Conservation (phyloP, 73 alveolate genomes). For the Tetrahymena thermophila region DNA sequence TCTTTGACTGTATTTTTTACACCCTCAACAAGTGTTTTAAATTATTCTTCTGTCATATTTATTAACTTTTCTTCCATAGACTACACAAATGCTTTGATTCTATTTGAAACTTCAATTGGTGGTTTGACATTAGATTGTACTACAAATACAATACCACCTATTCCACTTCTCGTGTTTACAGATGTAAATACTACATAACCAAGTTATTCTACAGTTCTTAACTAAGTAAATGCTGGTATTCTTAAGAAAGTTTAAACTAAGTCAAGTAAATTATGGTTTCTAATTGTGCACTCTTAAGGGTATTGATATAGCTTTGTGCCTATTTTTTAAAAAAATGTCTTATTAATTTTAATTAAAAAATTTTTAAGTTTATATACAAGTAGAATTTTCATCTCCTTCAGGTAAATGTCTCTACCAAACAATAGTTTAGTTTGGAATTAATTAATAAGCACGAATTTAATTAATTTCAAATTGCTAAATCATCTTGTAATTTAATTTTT, state of each 20-base stretch:
- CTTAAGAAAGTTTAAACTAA: background rate
- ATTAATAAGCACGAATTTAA: background rate
- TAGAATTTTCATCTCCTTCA: background rate
- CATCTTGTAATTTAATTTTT: background rate
- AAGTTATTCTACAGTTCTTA: conserved; percentile 35
- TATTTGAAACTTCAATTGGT: background rate
- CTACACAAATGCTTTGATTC: conserved; percentile 9
- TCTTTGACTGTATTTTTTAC: background rate
- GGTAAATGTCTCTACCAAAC: background rate
- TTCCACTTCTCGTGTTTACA: conserved; percentile 29
- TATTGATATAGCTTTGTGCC: background rate
- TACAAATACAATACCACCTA: background rate
- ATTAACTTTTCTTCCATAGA: background rate
- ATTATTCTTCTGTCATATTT: background rate
- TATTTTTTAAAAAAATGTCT: background rate
- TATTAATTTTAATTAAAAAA: background rate
- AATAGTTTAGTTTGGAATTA: background rate
- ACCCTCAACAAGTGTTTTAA: background rate
- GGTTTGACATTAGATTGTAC: conserved; percentile 23
- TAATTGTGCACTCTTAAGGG: background rate
- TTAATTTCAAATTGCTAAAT: background rate
- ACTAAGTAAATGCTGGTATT: conserved; percentile 13
- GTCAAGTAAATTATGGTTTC: background rate
- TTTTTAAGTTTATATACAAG: background rate
- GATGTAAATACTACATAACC: conserved; percentile 34